Evolutionary conservation across 2,329 filamentous ascomycete species (phyloP), one percentile per base, ranked within the genome.

Genomic region (Fusarium xylarioides): DNA sequence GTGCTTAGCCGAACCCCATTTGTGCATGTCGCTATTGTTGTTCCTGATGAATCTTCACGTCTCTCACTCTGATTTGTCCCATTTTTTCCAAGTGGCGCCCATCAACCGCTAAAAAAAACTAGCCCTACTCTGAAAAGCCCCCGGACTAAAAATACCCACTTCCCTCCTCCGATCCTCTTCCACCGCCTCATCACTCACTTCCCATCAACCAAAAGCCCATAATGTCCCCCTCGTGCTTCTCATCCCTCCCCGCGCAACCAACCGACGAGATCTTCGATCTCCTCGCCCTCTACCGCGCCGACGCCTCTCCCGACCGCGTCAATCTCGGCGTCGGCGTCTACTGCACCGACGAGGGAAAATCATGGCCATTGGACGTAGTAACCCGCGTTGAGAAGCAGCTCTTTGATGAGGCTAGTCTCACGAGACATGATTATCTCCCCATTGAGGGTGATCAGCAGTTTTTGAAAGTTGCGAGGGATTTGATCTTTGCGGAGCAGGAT

Each of bases 271-370:
- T 69, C 60, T 71, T 71, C 6, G 68, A 71, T 63, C 59, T 71
- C 28, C 49, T 68, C 28, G 59, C 43, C 11, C 46, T 49, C n/a
- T 76, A 71, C 35, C 59, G 64, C 38, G 46, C 62, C 7, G 74
- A 76, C 32, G 42, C 69, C 8, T 66, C 65, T 23, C 74, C 74
- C 3, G 70, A 75, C 34, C 65, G 73, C 9, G 74, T 76, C 47
- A 76, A 76, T 18, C 74, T 76, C 32, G 71, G 74, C 15, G 73
- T 63, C 14, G 74, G 74, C 23, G 74, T 76, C 23, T 76, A 76
- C 62, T 74, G 70, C 59, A 72, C 74, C 16, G 74, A 76, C 12
- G 70, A 76, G 46, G 74, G 74, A n/a, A 70, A 76, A 35, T 75
- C 74, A 14, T 71, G 68, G 74, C 74, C 74, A 4, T 49, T 76